These are phyloP conservation scores for Adansonia digitata DNA, from an alignment of 345 rosid genomes.

Conservation along the genomic window DNA sequence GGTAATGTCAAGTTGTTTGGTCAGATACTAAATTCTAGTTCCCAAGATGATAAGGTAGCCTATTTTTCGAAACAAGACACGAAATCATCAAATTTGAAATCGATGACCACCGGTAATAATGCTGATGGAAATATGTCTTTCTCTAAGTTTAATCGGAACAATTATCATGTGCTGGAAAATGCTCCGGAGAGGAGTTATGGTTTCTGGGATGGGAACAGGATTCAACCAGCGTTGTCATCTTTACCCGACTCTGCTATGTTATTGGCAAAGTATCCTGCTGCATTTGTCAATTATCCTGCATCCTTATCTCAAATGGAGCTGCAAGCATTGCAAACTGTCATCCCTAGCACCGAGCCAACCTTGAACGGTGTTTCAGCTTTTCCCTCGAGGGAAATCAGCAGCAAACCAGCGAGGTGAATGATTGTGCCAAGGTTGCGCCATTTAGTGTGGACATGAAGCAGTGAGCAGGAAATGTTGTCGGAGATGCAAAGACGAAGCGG, in stretches of 20 bases:
- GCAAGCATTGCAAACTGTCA: conserved; percentile 34
- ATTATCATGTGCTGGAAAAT: conserved; percentile 44
- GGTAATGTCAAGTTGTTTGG: conserved; percentile 89
- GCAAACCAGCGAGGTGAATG: conserved; percentile 44
- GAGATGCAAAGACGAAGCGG: conserved; percentile 46
- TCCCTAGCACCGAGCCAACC: conserved; percentile 26
- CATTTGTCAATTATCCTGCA: conserved; percentile 40
- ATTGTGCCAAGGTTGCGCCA: conserved; percentile 32
- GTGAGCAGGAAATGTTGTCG: conserved; percentile 26
- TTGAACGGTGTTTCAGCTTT: conserved; percentile 32
- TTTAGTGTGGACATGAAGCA: conserved; percentile 46
- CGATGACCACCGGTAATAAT: conserved; percentile 26
- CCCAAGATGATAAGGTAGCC: conserved; percentile 30
- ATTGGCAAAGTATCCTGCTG: conserved; percentile 70
- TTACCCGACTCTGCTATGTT: conserved; percentile 65
- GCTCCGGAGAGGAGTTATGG: conserved; percentile 61
- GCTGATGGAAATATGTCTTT: conserved; percentile 29
- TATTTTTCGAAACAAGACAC: conserved; percentile 27
- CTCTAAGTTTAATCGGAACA: conserved; percentile 41
- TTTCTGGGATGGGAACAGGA: conserved; percentile 79
- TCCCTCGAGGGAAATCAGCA: conserved; percentile 29
- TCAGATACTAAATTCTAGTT: conserved; percentile 52
- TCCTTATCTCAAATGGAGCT: conserved; percentile 39
- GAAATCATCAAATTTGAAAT: conserved; percentile 39
- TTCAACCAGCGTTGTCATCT: conserved; percentile 64